These are phyloP conservation scores for Ettlia oleoabundans DNA, from an alignment of 139 green algal genomes.

Conservation along the genomic window DNA sequence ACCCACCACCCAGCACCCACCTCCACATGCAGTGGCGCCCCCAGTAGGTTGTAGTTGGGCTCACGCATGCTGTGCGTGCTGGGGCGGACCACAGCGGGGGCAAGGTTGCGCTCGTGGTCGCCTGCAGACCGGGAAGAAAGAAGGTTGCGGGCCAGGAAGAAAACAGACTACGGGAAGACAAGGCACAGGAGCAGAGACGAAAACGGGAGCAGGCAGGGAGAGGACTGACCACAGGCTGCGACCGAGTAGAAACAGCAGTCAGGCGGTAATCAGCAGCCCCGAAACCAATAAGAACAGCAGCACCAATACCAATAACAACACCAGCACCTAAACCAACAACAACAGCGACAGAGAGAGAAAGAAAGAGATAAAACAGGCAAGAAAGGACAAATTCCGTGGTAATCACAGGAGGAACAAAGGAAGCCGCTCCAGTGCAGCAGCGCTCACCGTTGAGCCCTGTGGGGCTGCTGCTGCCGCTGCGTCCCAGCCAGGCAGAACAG, in stretches of 20 bases:
- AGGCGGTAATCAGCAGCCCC: too few species aligned
- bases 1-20: background rate
- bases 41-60: constrained; percentile 7
- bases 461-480: constrained; percentile 59
- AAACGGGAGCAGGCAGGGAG: too few species aligned
- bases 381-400: too few species aligned
- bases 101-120: constrained; percentile 71
- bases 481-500: constrained; percentile 89
- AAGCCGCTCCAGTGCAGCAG: background rate
- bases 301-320: background rate
- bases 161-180: too few species aligned
- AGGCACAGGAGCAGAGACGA: too few species aligned
- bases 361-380: too few species aligned
- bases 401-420: too few species aligned
- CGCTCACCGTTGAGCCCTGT: background rate
- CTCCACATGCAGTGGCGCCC: constrained; percentile 28
- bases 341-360: background rate
- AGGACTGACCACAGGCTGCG: too few species aligned
- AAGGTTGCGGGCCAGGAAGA: background rate
- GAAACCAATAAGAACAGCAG: too few species aligned
- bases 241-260: too few species aligned
- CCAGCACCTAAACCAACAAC: background rate
- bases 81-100: constrained; percentile 41
- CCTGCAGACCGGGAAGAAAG: constrained; percentile 42
- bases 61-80: background rate